Base-by-base conservation (phyloP, 306 rosid species). In the Inga oerstediana region DNA sequence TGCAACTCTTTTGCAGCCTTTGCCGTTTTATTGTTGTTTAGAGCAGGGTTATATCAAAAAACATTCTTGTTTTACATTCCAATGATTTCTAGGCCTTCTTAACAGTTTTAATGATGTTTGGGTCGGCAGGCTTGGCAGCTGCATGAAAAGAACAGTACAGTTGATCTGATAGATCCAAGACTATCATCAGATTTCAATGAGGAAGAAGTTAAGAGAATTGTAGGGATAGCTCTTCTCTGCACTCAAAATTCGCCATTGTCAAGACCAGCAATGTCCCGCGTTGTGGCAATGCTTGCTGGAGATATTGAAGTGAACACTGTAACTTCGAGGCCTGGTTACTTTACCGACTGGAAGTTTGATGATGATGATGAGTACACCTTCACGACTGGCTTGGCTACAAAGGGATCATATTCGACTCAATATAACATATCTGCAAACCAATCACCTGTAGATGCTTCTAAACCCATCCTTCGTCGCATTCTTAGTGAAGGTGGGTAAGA, bases 241-340 rank as follows among this genome's bases (percentile, higher is more conserved):
- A 91, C 94, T 48, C 95, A 93, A 46, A 72, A 93, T 79, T 84
- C 93, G 8, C 94, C 95, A 46, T 15, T 48, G n/a, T 81, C 77
- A 75, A 85, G 91, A 22, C 97, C 97, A 45, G 72, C 91, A 2
- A 93, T 93, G 97, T 91, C 95, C 2, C 88, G 90, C 2, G 95
- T 88, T 34, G 90, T 93, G 80, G 93, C 94, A 54, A 93, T 93
- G 95, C 91, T 93, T 77, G 73, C 89, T 3, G 93, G 97, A 82
- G 93, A 91, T 75, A 58, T 79, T 4, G 94, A 91, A 80, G 94
- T 90, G 86, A 65, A 80, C 65, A 3, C 83, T 43, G 90, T 86
- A 39, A 86, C 85, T 76, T 44, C 94, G 27, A 87, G 67, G 85
- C 97, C 95, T 10, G 93, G 92, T n/a, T 93, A 93, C 86, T 58